Evolutionary conservation across 495 filamentous ascomycete genomes (phyloP).

Genomic region (Penicillium pancosmium): DNA sequence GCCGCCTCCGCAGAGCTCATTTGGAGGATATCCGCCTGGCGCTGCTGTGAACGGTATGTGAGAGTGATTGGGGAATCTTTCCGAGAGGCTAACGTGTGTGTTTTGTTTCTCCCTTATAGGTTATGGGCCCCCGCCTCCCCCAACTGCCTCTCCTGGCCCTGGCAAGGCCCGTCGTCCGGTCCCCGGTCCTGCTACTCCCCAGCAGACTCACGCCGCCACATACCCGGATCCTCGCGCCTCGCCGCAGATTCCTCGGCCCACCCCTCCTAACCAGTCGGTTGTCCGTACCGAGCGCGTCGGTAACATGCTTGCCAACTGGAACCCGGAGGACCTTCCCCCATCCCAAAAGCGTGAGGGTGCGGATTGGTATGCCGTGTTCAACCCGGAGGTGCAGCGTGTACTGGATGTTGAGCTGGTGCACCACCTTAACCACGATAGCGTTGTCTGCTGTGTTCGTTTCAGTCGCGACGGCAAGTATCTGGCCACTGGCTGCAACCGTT

Average conservation of each 20-base stretch:
- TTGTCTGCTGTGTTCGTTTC: constrained; percentile 90
- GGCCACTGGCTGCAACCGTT: constrained; percentile 86
- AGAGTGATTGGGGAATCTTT: constrained; percentile 22
- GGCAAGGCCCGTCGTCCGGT: constrained; percentile 63
- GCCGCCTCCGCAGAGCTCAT: constrained; percentile 60
- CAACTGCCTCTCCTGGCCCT: constrained; percentile 85
- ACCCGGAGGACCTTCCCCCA: constrained; percentile 78
- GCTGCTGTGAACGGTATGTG: constrained; percentile 69
- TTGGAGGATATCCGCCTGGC: constrained; percentile 63
- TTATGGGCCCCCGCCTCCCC: constrained; percentile 72
- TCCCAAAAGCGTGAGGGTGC: constrained; percentile 79
- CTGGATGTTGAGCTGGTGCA: constrained; percentile 89
- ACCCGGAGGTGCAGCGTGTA: constrained; percentile 78
- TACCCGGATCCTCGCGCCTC: constrained; percentile 83
- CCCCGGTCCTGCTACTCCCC: constrained; percentile 83
- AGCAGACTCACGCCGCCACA: constrained; percentile 74
- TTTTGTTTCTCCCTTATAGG: constrained; percentile 36
- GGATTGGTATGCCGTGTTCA: constrained; percentile 92
- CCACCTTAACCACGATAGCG: constrained; percentile 81
- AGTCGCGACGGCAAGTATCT: constrained; percentile 87
- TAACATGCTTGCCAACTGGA: constrained; percentile 85
- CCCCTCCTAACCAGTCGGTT: constrained; percentile 62
- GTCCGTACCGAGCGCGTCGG: constrained; percentile 59
- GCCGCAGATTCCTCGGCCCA: constrained; percentile 84
- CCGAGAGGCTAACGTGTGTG: constrained; percentile 32